Evolutionary conservation across 2,329 filamentous ascomycete genomes (phyloP).

Genomic region (Trichoderma brevicompactum): DNA sequence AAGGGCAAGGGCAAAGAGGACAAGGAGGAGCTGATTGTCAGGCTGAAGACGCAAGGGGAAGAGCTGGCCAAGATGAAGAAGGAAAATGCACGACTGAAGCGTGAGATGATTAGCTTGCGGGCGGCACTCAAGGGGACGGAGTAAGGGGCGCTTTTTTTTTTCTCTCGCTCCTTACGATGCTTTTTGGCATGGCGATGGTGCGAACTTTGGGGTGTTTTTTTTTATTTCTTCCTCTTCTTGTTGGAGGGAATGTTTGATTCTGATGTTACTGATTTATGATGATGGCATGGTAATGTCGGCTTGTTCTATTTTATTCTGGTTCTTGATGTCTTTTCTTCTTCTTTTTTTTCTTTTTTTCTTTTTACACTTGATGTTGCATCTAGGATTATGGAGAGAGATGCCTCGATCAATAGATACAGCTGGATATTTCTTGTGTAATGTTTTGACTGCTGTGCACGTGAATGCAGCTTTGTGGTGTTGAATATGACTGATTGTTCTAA

Average conservation of each 20-base stretch:
- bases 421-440: conserved; percentile 10
- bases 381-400: neutral
- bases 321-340: neutral
- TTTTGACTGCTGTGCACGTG: no score
- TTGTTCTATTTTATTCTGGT: neutral
- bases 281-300: conserved; percentile 24
- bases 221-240: neutral
- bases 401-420: conserved; percentile 1
- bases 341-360: neutral
- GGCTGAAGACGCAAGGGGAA: conserved; percentile 74
- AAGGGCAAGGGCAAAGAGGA: conserved; percentile 74
- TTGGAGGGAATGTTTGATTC: neutral
- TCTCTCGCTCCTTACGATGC: conserved; percentile 30
- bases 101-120: conserved; percentile 76
- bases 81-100: conserved; percentile 81
- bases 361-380: conserved; percentile 1
- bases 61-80: conserved; percentile 78
- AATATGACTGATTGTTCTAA: neutral
- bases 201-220: neutral
- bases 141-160: conserved; percentile 35
- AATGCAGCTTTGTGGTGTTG: neutral
- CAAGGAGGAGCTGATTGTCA: conserved; percentile 74
- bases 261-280: conserved; percentile 2
- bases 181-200: conserved; percentile 15
- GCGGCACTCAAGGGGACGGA: conserved; percentile 55